Base-by-base conservation (phyloP, 73 alveolate species). In the Urostyla sp. region DNA sequence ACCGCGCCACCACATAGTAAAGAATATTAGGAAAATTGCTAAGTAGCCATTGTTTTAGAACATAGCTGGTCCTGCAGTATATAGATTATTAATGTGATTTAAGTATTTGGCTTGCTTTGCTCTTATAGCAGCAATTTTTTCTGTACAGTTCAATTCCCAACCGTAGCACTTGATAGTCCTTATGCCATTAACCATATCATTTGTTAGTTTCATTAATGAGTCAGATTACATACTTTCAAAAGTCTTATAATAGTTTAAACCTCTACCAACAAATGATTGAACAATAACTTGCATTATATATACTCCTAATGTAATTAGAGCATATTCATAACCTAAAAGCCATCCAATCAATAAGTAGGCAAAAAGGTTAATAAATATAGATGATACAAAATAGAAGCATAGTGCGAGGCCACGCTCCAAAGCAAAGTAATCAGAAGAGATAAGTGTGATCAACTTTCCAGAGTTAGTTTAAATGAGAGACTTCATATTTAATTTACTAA, bases 111-210 rank as follows among this genome's bases (percentile, higher is more conserved):
- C 40, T 73, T 69, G 59, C 15, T 18, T 16, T 44, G 28, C 21
- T 26, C 92, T 55, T 11, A 2, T 2, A 1, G 26, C 38, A 0
- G 27, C 45, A 24, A 84, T 74, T 23, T 26, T 20, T 21, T 35
- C 58, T 13, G 44, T 51, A 52, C 58, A 75, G 50, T 66, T 44
- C 23, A 10, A 23, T 49, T 84, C 92, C 83, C 85, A 46, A 0
- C 73, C 86, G 58, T 73, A 84, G 56, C 83, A 57, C 52, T 84
- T 84, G 34, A 84, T 84, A 24, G 92, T 84, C 43, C 92, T 75
- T 24, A 74, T 32, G 4, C 92, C 92, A 3, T 8, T 18, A 8
- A 83, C 20, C 23, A 59, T 56, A 37, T 83, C 58, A 38, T 54
- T 21, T 2, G 73, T 80, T 7, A 66, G 63, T 15, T 73, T 75